Evolutionary conservation across 306 rosid genomes (phyloP).

Genomic region (Cajanus cajan): DNA sequence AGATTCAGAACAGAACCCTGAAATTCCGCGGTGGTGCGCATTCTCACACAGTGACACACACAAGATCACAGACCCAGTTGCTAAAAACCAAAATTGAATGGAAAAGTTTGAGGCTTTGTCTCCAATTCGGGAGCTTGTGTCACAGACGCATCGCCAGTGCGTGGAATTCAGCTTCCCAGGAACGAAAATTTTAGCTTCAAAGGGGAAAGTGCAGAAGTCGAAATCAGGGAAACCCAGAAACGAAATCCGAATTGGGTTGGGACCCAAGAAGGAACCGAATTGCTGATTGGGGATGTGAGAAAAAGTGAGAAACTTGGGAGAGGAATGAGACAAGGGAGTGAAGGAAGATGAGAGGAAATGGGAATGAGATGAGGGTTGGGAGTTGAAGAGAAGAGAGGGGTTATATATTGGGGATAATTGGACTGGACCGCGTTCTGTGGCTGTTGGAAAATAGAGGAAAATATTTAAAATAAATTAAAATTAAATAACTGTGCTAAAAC

Average conservation of each 20-base stretch:
- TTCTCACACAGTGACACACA: conserved; percentile 28
- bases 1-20: conserved; percentile 53
- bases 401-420: conserved; percentile 41
- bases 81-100: neutral
- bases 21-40: conserved; percentile 65
- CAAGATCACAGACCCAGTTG: conserved; percentile 25
- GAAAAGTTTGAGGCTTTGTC: neutral
- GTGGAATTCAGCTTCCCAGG: neutral
- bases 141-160: neutral
- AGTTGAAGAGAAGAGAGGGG: neutral
- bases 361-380: neutral
- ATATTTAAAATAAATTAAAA: neutral
- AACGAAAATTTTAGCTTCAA: neutral
- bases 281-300: neutral
- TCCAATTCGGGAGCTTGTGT: neutral
- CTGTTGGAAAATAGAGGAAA: conserved; percentile 20
- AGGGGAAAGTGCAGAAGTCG: neutral
- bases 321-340: neutral
- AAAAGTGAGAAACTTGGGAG: conserved; percentile 9
- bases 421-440: conserved; percentile 53
- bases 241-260: neutral
- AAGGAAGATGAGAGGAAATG: neutral
- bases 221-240: neutral
- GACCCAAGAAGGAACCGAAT: neutral
- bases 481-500: neutral